Evolutionary conservation across 2,329 filamentous ascomycete genomes (phyloP), one percentile per base, ranked within the genome.

Genomic region (Phialemoniopsis sp.): DNA sequence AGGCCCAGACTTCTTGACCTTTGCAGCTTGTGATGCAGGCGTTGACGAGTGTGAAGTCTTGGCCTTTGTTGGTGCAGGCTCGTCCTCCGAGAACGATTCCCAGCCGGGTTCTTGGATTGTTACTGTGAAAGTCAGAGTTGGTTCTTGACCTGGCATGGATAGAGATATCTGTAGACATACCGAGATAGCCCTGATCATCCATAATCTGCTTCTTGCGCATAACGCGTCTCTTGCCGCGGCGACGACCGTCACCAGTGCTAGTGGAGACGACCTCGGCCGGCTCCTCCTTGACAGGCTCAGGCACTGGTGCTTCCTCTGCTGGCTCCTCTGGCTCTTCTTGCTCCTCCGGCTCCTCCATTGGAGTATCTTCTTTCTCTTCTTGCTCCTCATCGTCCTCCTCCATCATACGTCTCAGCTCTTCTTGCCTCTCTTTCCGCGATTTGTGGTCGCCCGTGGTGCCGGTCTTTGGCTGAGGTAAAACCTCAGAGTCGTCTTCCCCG

Each of bases 81-180:
- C 89, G 47, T 95, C 89, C 58, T 96, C 90, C 0, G 89, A 95
- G 66, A 94, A 95, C 0, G 86, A 91, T 59, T 96, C 90, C 90
- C 90, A 96, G 1, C 75, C 84, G 0, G 77, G 66, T 55, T 95
- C 89, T 62, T 94, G 87, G 48, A 84, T 85, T 3, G 89, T 95
- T 26, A 95, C 90, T 93, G 51, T 30, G 45, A 32, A 41, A 34
- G 32, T n/a, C 46, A 34, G 28, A 16, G 21, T 16, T 43, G 31
- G 6, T 33, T 13, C 17, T 3, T 13, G 15, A 18, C 12, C 13
- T 30, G 15, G 12, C n/a, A 17, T 19, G 8, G 19, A 29, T 2
- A 34, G 34, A 13, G 12, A 6, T 4, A 15, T 18, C 26, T 10
- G 7, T 18, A 26, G 36, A 64, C 80, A 61, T 71, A 90, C 87